These are phyloP conservation scores for Metarhizium album DNA, from an alignment of 2,329 filamentous ascomycete genomes.

Conservation along the genomic window DNA sequence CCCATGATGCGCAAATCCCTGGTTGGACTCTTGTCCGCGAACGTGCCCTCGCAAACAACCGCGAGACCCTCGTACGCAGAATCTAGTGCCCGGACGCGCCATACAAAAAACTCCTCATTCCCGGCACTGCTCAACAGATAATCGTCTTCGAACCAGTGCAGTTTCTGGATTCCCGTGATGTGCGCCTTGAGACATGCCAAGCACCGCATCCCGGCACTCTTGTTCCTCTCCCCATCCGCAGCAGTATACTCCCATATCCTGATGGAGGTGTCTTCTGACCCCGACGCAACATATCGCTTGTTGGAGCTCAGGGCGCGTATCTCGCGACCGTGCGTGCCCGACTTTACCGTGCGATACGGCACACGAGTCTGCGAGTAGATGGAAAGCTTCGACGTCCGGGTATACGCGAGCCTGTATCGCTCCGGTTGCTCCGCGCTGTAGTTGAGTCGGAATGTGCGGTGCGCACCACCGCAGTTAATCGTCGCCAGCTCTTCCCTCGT, in stretches of 20 bases:
- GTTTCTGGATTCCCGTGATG: slow-evolving; percentile 69
- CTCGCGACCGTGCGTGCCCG: slow-evolving; percentile 77
- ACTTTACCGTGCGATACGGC: slow-evolving; percentile 41
- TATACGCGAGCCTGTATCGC: slow-evolving; percentile 56
- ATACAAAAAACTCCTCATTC: slow-evolving; percentile 81
- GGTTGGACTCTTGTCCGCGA: slow-evolving; percentile 36
- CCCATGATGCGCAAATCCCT: slow-evolving; percentile 71
- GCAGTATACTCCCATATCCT: slow-evolving; percentile 52
- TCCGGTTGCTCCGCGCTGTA: slow-evolving; percentile 21
- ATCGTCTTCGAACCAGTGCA: slow-evolving; percentile 61
- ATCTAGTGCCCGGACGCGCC: slow-evolving; percentile 52
- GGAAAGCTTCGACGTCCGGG: slow-evolving; percentile 48
- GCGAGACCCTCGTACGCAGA: slow-evolving; percentile 38
- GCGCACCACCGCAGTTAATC: slow-evolving; percentile 75
- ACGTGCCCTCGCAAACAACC: slow-evolving; percentile 45
- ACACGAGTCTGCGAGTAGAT: slow-evolving; percentile 32
- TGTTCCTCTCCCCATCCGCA: slow-evolving; percentile 1
- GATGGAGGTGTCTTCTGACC: slow-evolving; percentile 61
- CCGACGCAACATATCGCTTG: slow-evolving; percentile 47
- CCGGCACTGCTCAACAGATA: slow-evolving; percentile 81
- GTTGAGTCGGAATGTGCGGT: slow-evolving; percentile 58
- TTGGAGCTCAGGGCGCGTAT: slow-evolving; percentile 46
- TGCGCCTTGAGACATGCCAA: slow-evolving; percentile 64
- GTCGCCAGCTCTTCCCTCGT: slow-evolving; percentile 56
- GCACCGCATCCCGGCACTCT: slow-evolving; percentile 28